These are phyloP conservation scores for Lipomyces sp. DNA, from an alignment of 805 yeast species.

Conservation along the genomic window DNA sequence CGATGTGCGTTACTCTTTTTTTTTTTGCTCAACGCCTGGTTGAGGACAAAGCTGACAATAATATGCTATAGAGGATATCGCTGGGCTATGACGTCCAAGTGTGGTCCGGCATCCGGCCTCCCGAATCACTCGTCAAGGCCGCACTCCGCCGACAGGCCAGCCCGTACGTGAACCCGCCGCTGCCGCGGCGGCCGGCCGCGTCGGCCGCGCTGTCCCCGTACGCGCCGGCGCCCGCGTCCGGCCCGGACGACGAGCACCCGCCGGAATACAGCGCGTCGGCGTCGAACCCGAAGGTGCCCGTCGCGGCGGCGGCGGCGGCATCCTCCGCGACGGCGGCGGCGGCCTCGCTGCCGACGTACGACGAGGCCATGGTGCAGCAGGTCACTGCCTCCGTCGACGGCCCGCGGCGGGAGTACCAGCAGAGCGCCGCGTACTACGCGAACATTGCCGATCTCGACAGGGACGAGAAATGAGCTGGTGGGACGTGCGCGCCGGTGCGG, in stretches of 20 bases:
- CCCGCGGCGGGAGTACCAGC: conserved; percentile 20
- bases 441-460: conserved; percentile 18
- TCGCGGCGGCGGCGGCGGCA: neutral
- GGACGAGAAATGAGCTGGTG: conserved; percentile 7
- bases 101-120: conserved; percentile 25
- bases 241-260: too few relatives aligned
- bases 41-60: too few relatives aligned
- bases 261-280: too few relatives aligned
- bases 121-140: conserved; percentile 16
- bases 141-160: neutral
- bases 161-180: neutral
- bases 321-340: neutral
- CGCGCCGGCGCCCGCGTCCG: too few relatives aligned
- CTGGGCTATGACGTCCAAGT: conserved; percentile 18
- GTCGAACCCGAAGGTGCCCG: neutral
- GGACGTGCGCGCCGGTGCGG: neutral
- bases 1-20: conserved; percentile 28
- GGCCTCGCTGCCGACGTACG: conserved; percentile 22
- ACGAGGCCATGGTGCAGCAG: conserved; percentile 15
- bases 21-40: neutral
- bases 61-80: conserved; percentile 4
- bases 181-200: neutral
- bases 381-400: conserved; percentile 17
- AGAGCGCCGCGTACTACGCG: conserved; percentile 13
- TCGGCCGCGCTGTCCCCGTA: neutral